phyloP scores from a whole-genome alignment of 768 basidiomycete genomes.

The Lactarius sp. region DNA sequence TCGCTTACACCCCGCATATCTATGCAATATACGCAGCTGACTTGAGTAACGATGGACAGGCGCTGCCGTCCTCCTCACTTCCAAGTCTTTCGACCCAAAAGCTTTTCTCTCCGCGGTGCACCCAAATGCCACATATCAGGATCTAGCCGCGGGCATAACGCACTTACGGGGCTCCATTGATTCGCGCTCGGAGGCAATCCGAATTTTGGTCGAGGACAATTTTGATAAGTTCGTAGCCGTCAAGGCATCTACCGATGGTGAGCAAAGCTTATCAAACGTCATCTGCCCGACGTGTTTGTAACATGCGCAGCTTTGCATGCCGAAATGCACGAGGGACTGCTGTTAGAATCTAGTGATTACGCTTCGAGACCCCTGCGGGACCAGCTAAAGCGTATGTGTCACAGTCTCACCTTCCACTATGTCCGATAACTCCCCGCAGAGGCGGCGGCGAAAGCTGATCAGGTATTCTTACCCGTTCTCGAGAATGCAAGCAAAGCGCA shows the following conservation, averaged over 20 bases:
- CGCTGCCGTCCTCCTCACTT: slow-evolving; percentile 77
- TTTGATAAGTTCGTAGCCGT: slow-evolving; percentile 98
- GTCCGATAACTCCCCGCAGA: slow-evolving; percentile 40
- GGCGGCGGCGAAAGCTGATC: slow-evolving; percentile 88
- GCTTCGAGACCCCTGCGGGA: slow-evolving; percentile 79
- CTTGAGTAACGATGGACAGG: slow-evolving; percentile 39
- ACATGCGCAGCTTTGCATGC: slow-evolving; percentile 65
- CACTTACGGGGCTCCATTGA: slow-evolving; percentile 79
- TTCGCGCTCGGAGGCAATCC: slow-evolving; percentile 87
- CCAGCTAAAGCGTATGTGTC: slow-evolving; percentile 70
- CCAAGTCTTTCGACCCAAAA: slow-evolving; percentile 96
- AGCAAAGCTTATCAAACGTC: slow-evolving; percentile 14
- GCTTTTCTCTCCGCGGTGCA: slow-evolving; percentile 87
- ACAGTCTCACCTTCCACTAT: background rate
- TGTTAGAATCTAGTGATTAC: slow-evolving; percentile 72
- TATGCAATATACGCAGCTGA: slow-evolving; percentile 12
- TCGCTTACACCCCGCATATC: slow-evolving; percentile 29
- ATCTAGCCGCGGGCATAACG: slow-evolving; percentile 72
- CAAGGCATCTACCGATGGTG: slow-evolving; percentile 94
- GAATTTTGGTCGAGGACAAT: slow-evolving; percentile 93
- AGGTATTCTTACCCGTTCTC: slow-evolving; percentile 92
- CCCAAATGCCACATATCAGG: slow-evolving; percentile 92
- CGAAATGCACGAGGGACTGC: slow-evolving; percentile 89
- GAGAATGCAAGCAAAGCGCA: slow-evolving; percentile 95
- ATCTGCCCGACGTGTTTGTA: background rate